These are phyloP conservation scores for Phytophthora macrochlamydospora DNA, from an alignment of 352 stramenopile genomes.

Conservation along the genomic window DNA sequence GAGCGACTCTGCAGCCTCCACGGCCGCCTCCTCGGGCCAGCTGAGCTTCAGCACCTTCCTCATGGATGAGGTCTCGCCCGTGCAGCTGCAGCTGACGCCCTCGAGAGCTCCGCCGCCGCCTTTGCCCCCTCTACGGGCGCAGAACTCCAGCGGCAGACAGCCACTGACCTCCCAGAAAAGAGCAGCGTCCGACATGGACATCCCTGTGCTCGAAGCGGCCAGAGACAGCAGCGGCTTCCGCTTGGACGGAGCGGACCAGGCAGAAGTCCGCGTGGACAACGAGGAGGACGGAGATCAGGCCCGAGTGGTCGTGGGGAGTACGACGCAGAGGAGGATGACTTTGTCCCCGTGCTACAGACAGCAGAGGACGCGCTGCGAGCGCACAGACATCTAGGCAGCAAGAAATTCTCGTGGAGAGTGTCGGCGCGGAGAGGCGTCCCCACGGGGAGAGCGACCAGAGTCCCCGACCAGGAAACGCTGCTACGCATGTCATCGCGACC, in stretches of 20 bases:
- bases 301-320: conserved; percentile 40
- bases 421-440: conserved; percentile 35
- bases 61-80: conserved; percentile 51
- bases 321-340: conserved; percentile 53
- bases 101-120: conserved; percentile 20
- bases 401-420: conserved; percentile 59
- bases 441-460: conserved; percentile 24
- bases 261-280: conserved; percentile 30
- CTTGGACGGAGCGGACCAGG: conserved; percentile 40
- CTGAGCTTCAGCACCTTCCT: conserved; percentile 65
- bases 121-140: conserved; percentile 21
- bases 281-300: conserved; percentile 42
- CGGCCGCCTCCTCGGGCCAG: background rate
- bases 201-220: conserved; percentile 67
- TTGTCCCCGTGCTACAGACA: conserved; percentile 73
- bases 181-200: conserved; percentile 49
- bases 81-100: conserved; percentile 25
- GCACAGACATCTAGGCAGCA: conserved; percentile 38
- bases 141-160: background rate
- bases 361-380: conserved; percentile 57
- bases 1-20: conserved; percentile 5
- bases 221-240: conserved; percentile 49
- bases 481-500: conserved; percentile 53
- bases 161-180: background rate
- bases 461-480: conserved; percentile 52